Evolutionary conservation across 345 rosid species (phyloP).

Genomic region (Citrus australasica): DNA sequence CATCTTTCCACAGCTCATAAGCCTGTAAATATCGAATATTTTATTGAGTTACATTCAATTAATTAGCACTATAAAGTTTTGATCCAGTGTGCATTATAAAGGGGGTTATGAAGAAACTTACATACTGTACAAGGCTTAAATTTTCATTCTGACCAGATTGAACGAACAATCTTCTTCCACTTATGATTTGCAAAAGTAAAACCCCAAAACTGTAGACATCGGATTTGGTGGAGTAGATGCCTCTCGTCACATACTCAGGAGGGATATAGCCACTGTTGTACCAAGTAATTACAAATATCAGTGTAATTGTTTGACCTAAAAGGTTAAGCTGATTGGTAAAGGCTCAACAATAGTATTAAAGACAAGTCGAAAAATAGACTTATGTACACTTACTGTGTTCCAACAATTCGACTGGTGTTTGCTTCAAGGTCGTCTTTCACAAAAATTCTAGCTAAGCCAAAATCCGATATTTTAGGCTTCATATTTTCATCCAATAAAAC

Average conservation of each 20-base stretch:
- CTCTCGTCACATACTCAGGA: not conserved
- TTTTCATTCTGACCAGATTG: not conserved
- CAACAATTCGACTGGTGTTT: conserved; percentile 29
- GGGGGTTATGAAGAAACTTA: not conserved
- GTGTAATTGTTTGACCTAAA: too few relatives aligned
- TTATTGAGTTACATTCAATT: too few relatives aligned
- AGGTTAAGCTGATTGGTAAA: too few relatives aligned
- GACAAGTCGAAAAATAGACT: not conserved
- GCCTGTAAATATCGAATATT: not conserved
- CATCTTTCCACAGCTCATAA: not conserved
- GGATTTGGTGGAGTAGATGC: not conserved
- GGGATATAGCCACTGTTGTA: not conserved
- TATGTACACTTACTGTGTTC: conserved; percentile 32
- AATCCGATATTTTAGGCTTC: conserved; percentile 48
- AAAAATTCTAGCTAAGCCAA: conserved; percentile 47
- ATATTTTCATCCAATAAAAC: conserved; percentile 28
- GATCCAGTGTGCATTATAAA: not conserved
- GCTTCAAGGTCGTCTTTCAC: conserved; percentile 23
- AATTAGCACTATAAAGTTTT: not conserved
- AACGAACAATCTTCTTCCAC: not conserved
- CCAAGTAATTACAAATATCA: not conserved
- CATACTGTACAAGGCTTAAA: not conserved
- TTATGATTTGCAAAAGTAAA: not conserved
- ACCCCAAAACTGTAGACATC: not conserved
- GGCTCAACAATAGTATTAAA: too few relatives aligned